These are phyloP conservation scores for Psilocybe cubensis DNA, from an alignment of 768 basidiomycete species.

Conservation along the genomic window DNA sequence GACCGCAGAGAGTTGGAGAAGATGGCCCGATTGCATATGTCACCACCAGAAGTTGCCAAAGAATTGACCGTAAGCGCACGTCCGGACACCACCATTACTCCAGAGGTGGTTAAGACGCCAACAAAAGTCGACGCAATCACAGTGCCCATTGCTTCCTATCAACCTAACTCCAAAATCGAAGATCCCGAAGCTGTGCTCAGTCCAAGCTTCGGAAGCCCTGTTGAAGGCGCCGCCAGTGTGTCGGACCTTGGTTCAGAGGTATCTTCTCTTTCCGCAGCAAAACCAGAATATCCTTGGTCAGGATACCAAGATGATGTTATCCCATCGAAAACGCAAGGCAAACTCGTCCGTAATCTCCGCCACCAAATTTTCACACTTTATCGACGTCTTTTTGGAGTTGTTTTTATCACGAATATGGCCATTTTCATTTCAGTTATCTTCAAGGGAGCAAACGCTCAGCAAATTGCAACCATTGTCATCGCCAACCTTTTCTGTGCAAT, in stretches of 20 bases:
- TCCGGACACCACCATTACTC: conserved; percentile 10
- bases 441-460: conserved; percentile 36
- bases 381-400: conserved; percentile 59
- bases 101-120: conserved; percentile 3
- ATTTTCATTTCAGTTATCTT: conserved; percentile 49
- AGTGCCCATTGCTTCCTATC: conserved; percentile 17
- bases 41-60: background rate
- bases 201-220: conserved; percentile 5
- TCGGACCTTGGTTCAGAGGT: conserved; percentile 28
- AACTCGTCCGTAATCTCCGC: conserved; percentile 52
- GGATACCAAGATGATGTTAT: conserved; percentile 54
- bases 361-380: conserved; percentile 60
- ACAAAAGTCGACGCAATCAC: conserved; percentile 6
- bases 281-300: conserved; percentile 48
- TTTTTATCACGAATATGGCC: conserved; percentile 58
- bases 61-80: background rate
- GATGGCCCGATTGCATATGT: conserved; percentile 30
- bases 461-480: conserved; percentile 43
- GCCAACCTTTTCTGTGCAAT: conserved; percentile 53
- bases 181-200: conserved; percentile 10
- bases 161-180: conserved; percentile 10
- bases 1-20: conserved; percentile 50
- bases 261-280: conserved; percentile 30
- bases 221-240: conserved; percentile 11
- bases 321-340: conserved; percentile 54